phyloP scores from a whole-genome alignment of 2,329 filamentous ascomycete genomes.

The Hypoxylon sp. region DNA sequence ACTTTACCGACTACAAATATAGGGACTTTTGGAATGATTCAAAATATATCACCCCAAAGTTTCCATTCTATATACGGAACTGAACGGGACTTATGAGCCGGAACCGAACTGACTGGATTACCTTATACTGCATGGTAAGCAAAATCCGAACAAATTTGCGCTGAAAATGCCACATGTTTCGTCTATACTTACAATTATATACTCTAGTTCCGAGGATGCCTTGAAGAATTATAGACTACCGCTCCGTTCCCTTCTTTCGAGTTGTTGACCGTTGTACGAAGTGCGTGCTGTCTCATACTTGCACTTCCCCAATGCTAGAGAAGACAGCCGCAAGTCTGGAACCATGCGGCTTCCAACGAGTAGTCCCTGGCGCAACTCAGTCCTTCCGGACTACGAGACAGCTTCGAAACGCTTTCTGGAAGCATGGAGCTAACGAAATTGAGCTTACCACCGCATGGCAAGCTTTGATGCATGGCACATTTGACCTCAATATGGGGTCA shows the following conservation, averaged over 20 bases:
- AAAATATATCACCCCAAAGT: background rate
- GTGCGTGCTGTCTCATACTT: slow-evolving; percentile 22
- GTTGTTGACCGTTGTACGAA: slow-evolving; percentile 21
- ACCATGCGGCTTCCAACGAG: slow-evolving; percentile 69
- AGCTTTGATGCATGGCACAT: slow-evolving; percentile 55
- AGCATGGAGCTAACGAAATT: slow-evolving; percentile 67
- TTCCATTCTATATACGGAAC: slow-evolving; percentile 1
- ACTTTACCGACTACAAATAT: background rate
- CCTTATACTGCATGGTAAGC: background rate
- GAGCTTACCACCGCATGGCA: slow-evolving; percentile 64
- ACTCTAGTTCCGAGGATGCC: slow-evolving; percentile 28
- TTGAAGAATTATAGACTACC: background rate
- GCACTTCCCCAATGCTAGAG: slow-evolving; percentile 67
- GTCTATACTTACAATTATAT: slow-evolving; percentile 4
- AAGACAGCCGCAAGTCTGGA: slow-evolving; percentile 70
- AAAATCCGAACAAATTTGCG: slow-evolving; percentile 7
- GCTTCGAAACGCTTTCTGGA: slow-evolving; percentile 68
- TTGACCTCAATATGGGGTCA: slow-evolving; percentile 46
- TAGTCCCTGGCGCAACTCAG: slow-evolving; percentile 60
- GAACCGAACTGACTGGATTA: background rate
- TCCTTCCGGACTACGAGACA: slow-evolving; percentile 60
- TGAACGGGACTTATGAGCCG: background rate
- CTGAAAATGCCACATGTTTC: background rate
- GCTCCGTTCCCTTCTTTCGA: slow-evolving; percentile 3
- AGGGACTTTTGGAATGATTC: background rate